Conservation (phyloP, 148 eudicot genomes). For the Oxyria digyna region DNA sequence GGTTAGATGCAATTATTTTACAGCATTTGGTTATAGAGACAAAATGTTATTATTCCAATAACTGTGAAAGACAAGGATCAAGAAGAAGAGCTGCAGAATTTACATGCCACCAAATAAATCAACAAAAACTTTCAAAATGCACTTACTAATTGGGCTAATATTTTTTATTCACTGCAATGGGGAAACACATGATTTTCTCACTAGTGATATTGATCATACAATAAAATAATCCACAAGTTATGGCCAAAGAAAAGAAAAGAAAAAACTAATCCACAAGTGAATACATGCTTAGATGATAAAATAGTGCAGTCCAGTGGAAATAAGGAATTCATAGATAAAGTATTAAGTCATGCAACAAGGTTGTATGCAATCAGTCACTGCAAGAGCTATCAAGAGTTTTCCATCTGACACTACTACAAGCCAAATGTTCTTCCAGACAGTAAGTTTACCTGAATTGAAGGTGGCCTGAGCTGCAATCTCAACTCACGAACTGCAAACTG, state of each 20-base stretch:
- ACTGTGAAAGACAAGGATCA: neutral
- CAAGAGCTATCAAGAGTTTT: too few species aligned
- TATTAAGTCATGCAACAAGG: conserved; percentile 1
- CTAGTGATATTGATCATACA: neutral
- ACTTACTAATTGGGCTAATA: neutral
- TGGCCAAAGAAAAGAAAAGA: too few species aligned
- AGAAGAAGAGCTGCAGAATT: neutral
- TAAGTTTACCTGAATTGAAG: conserved; percentile 77
- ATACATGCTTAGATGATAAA: neutral
- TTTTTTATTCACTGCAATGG: neutral
- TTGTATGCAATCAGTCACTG: too few species aligned
- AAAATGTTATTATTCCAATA: neutral
- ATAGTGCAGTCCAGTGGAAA: neutral
- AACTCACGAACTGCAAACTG: conserved; percentile 93
- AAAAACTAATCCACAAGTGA: neutral
- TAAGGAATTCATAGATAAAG: neutral
- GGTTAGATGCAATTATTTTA: neutral
- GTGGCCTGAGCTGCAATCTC: conserved; percentile 87
- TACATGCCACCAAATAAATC: neutral
- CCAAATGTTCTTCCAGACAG: neutral
- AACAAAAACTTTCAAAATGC: neutral
- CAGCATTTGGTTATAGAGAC: neutral
- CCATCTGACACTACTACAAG: too few species aligned
- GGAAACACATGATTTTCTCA: neutral
- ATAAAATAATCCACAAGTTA: neutral